Conservation (phyloP, 202 grass and related monocot species). For the Panicum hallii region DNA sequence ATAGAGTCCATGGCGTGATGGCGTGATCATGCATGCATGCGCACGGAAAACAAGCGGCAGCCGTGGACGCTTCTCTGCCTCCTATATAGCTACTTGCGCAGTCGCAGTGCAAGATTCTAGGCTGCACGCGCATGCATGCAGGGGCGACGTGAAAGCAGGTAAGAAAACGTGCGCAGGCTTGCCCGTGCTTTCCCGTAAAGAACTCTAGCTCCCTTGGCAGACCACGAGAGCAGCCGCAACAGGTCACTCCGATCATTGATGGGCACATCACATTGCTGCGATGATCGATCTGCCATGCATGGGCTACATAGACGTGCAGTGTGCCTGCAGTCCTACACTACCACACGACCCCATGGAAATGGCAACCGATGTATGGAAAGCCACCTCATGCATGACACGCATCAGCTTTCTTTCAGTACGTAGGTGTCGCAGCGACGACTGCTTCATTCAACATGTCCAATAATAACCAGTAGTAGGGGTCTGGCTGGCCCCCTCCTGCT, state of each 20-base stretch:
- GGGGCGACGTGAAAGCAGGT: not conserved
- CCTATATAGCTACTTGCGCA: not conserved
- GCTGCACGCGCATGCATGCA: not conserved
- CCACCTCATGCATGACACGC: not conserved
- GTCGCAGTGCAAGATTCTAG: constrained; percentile 10
- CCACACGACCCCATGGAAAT: not conserved
- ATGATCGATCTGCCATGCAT: not conserved
- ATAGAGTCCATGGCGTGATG: not conserved
- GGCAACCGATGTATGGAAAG: not conserved
- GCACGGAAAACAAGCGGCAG: constrained; percentile 12
- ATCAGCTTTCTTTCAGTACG: not conserved
- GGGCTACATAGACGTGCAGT: not conserved
- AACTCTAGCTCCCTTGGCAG: not conserved
- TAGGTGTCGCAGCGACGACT: not conserved
- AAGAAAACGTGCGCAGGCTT: constrained; percentile 30
- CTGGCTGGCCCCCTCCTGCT: too few relatives aligned
- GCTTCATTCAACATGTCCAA: not conserved
- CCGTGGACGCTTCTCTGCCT: too few relatives aligned
- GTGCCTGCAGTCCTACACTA: not conserved
- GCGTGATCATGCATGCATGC: not conserved
- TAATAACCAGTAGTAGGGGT: too few relatives aligned
- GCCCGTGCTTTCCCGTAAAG: constrained; percentile 25
- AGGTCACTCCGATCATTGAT: too few relatives aligned
- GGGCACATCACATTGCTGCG: not conserved
- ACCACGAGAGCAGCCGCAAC: not conserved